These are phyloP conservation scores for Coprinopsis strossmayeri DNA, from an alignment of 768 basidiomycete genomes.

Conservation along the genomic window DNA sequence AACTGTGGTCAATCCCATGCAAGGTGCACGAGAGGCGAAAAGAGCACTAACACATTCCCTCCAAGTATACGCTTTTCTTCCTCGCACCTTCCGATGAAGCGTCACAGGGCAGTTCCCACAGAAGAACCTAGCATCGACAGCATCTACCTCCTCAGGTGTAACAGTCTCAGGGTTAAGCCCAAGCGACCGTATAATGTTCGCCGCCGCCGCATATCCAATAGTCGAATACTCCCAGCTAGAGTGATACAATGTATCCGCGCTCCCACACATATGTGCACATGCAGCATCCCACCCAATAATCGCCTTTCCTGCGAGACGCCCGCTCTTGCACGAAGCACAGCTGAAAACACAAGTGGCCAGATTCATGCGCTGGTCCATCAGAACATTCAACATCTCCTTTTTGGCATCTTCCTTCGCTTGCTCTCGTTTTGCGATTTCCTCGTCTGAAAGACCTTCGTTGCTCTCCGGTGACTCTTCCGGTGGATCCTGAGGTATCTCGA, in stretches of 20 bases:
- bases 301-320: neutral
- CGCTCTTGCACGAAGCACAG: constrained; percentile 2
- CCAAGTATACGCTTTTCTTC: constrained; percentile 11
- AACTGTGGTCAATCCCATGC: neutral
- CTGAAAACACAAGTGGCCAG: constrained; percentile 5
- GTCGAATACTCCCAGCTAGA: constrained; percentile 7
- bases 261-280: constrained; percentile 8
- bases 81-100: constrained; percentile 5
- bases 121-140: constrained; percentile 9
- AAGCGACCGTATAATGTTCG: constrained; percentile 2
- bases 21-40: neutral
- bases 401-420: neutral
- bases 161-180: constrained; percentile 8
- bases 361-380: constrained; percentile 7
- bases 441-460: constrained; percentile 1
- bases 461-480: neutral
- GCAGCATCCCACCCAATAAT: constrained; percentile 8
- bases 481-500: neutral
- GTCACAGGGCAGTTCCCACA: constrained; percentile 9
- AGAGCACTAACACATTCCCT: constrained; percentile 10
- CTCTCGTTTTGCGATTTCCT: neutral
- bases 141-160: constrained; percentile 6
- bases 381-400: neutral
- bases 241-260: constrained; percentile 1
- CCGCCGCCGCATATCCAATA: constrained; percentile 10